phyloP scores from a whole-genome alignment of 805 yeast genomes.

The Metschnikowia dekortorum region DNA sequence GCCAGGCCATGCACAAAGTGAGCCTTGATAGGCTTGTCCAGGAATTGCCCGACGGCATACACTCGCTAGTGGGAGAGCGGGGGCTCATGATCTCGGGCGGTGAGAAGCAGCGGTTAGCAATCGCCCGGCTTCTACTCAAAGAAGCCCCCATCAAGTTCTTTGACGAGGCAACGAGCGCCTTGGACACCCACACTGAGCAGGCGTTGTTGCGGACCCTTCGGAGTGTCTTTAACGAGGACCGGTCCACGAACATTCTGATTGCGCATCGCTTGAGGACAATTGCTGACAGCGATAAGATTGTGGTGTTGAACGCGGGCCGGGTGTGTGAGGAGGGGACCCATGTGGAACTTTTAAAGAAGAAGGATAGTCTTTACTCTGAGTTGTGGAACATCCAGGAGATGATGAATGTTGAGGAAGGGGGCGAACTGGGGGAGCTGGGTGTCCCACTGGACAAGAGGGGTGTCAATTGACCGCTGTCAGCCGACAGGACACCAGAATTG shows the following conservation, averaged over 20 bases:
- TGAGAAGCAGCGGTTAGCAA: constrained; percentile 92
- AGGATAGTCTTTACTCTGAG: constrained; percentile 64
- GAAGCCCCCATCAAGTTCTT: constrained; percentile 86
- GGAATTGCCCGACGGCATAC: constrained; percentile 76
- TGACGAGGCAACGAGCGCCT: constrained; percentile 95
- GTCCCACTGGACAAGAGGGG: too few species aligned
- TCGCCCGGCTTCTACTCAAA: constrained; percentile 84
- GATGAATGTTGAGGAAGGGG: constrained; percentile 44
- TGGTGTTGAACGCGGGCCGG: constrained; percentile 72
- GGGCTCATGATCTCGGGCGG: constrained; percentile 99
- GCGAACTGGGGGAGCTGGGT: not conserved
- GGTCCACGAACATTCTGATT: constrained; percentile 79
- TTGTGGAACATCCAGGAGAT: constrained; percentile 93
- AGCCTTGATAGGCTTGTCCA: constrained; percentile 58
- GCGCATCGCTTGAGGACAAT: constrained; percentile 93
- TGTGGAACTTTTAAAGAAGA: constrained; percentile 47
- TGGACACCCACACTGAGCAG: constrained; percentile 96
- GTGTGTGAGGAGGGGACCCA: constrained; percentile 92
- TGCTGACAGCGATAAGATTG: constrained; percentile 90
- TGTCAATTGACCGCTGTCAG: too few species aligned
- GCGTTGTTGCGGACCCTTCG: constrained; percentile 71
- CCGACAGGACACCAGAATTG: too few species aligned
- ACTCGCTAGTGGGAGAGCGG: constrained; percentile 90
- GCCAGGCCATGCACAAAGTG: constrained; percentile 61
- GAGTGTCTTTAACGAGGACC: constrained; percentile 48